These are phyloP conservation scores for Polygonum aviculare DNA, from an alignment of 148 eudicot species.

Conservation along the genomic window DNA sequence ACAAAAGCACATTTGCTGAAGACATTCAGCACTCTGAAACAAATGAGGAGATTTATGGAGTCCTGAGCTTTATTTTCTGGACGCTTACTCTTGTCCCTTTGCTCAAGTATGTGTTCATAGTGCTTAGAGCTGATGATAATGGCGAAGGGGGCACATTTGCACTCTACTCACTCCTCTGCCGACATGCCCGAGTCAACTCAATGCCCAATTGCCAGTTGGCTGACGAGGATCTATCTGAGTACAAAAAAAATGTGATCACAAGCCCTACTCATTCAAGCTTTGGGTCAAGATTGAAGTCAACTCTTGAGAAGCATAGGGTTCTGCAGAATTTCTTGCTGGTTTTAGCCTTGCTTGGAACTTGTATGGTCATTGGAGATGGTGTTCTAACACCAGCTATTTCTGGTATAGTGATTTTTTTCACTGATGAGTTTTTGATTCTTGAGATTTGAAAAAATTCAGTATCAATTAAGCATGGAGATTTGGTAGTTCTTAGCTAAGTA, in stretches of 20 bases:
- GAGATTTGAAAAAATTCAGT: background rate
- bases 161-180: constrained; percentile 67
- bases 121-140: constrained; percentile 87
- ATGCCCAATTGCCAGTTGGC: constrained; percentile 71
- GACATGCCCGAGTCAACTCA: constrained; percentile 85
- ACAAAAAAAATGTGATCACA: constrained; percentile 44
- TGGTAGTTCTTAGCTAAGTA: background rate
- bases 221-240: constrained; percentile 76
- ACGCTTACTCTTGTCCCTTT: constrained; percentile 72
- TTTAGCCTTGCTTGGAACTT: constrained; percentile 80
- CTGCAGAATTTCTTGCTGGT: constrained; percentile 73
- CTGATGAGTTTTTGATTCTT: background rate
- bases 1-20: constrained; percentile 75
- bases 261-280: constrained; percentile 23
- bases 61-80: constrained; percentile 79
- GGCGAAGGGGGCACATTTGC: constrained; percentile 99
- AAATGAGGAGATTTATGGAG: constrained; percentile 91
- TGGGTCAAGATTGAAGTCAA: constrained; percentile 63
- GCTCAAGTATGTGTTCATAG: constrained; percentile 80
- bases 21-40: constrained; percentile 74
- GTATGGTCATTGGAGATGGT: constrained; percentile 99
- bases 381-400: constrained; percentile 85
- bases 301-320: constrained; percentile 62
- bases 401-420: constrained; percentile 27
- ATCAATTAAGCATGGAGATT: background rate